Evolutionary conservation across 192 early-diverging fungal species (phyloP), one percentile per base, ranked within the genome.

Genomic region (Coemansia sp.): DNA sequence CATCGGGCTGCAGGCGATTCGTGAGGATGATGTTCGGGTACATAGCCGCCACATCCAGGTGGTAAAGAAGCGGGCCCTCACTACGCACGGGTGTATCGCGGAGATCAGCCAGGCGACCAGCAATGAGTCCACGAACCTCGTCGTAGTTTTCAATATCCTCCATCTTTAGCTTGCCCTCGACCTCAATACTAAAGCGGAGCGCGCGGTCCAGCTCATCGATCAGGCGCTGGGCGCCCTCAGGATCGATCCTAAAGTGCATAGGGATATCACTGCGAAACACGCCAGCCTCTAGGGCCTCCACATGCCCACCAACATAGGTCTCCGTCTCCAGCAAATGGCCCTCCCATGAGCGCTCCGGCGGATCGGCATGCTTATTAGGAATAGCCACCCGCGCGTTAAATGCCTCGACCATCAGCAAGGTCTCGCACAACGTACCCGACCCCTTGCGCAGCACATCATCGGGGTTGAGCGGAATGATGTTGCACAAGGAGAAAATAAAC

Each of bases 41-140:
- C 97, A 99, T 99, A 23, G 97, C 97, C 0, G 94, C 97, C n/a
- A 99, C 97, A 79, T 99, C 97, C 84, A 99, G 88, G 65, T 99
- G 97, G 75, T 99, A 99, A 50, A 99, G 92, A 3, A 91, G 81
- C 1, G 97, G 97, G 28, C 85, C 78, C 59, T 94, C 93, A 34
- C 73, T 73, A 1, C 92, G 88, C 39, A 87, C 87, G 9, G 95
- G 95, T 16, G 70, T 71, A 56, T 96, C 93, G n/a, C 91, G 84
- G n/a, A 99, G 74, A 11, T 88, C 85, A 56, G 76, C 75, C 9
- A 99, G 80, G 9, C 85, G 70, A 5, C 53, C 62, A 5, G 90
- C 74, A 42, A 97, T 96, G 38, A 83, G 66, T 18, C 69, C 69
- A 45, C 86, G 68, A 42, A 96, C 92, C 83, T 97, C 90, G 53